These are phyloP conservation scores for Pterocarpus macrocarpus DNA, from an alignment of 306 rosid genomes.

Conservation along the genomic window DNA sequence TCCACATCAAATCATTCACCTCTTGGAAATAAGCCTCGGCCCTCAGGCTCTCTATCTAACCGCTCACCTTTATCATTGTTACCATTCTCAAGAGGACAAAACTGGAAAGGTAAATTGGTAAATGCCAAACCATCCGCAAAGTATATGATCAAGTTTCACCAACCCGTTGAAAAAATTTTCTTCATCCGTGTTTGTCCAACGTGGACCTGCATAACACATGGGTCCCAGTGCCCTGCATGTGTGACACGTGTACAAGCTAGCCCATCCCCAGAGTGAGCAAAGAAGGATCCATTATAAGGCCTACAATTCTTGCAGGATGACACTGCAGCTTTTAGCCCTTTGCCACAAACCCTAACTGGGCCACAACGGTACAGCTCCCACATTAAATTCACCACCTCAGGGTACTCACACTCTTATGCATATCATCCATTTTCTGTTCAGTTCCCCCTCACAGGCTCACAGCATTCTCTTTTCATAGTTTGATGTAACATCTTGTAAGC, in stretches of 20 bases:
- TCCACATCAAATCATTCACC: conserved; percentile 10
- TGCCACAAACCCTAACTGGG: conserved; percentile 65
- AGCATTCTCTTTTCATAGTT: too few relatives aligned
- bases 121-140: conserved; percentile 17
- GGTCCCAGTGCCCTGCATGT: conserved; percentile 60
- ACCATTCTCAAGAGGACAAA: conserved; percentile 32
- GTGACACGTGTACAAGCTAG: conserved; percentile 61
- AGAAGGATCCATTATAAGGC: conserved; percentile 60
- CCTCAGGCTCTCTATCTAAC: background rate
- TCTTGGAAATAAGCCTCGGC: conserved; percentile 8
- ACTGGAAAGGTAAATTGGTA: conserved; percentile 34
- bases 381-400: conserved; percentile 79
- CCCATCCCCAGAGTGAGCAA: conserved; percentile 34
- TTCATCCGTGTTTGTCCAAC: conserved; percentile 31
- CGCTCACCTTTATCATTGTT: background rate
- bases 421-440: too few relatives aligned
- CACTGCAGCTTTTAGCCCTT: conserved; percentile 63
- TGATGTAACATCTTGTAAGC: too few relatives aligned
- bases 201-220: too few relatives aligned
- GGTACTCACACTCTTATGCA: conserved; percentile 16
- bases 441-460: too few relatives aligned
- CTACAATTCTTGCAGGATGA: conserved; percentile 55
- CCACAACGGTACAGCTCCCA: conserved; percentile 64
- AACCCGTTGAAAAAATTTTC: conserved; percentile 38
- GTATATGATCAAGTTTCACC: conserved; percentile 21